Evolutionary conservation across 2,329 filamentous ascomycete genomes (phyloP), one percentile per base, ranked within the genome.

Genomic region (Ophiocordyceps australis): DNA sequence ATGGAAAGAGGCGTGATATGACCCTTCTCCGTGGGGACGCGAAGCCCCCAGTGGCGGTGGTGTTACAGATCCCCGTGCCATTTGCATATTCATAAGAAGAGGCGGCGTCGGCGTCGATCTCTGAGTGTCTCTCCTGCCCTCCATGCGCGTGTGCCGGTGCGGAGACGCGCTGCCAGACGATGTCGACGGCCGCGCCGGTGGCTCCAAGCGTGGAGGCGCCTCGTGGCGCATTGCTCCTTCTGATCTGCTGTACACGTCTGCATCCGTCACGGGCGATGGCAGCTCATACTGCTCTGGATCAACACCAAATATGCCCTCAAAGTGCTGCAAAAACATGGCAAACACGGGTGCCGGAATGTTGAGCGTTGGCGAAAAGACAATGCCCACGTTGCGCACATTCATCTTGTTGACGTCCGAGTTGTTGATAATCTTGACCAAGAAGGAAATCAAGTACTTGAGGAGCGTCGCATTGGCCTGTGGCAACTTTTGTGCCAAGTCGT

Each of bases 281-380:
- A 67, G 54, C 42, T 71, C 62, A 29, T 74, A 72, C 26, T 71
- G 61, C 36, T 75, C 70, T 0, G 77, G 65, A 12, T 69, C 59
- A 23, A 74, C 62, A 13, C 77, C 76, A 43, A 95, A 98, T 24
- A 98, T 86, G 22, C 65, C 67, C 34, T 78, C 66, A 43, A 82
- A 94, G 41, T 95, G 85, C 35, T 89, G 85, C 30, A 98, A 62
- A 49, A 98, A 89, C 48, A 91, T 66, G 4, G 85, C 83, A 46
- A 98, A 94, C 9, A 98, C 76, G 0, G 86, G 85, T 0, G 83
- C 83, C 0, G 89, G 86, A 22, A 98, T 93, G 47, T 95, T 95
- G 28, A 98, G 64, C 0, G 89, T 95, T 1, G 89, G 89, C 11
- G 89, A 92, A 49, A 98, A 98, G 29, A 98, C 86, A 39, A 98